Base-by-base conservation (phyloP, 306 rosid genomes). In the Begonia loranthoides region DNA sequence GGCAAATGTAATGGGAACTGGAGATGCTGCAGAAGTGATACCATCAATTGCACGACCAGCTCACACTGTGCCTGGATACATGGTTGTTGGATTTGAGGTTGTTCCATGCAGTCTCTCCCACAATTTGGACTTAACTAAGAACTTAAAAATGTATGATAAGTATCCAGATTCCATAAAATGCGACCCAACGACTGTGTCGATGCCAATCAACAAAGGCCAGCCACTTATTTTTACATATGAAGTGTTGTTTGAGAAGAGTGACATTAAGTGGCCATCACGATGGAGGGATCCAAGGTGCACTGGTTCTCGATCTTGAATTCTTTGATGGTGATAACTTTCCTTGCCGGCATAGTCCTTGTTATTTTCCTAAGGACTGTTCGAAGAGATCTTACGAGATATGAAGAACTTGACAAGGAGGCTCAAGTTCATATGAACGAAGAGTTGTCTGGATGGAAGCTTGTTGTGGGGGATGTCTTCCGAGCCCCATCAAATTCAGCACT, bases 221-320 rank as follows among this genome's bases (percentile, higher is more conserved):
- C 76, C 83, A 0, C 10, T 80, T 51, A 68, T 48, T 4, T 80
- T 80, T 60, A 63, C 88, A 9, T 80, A 73, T 71, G 88, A 80
- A 64, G 83, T 80, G 4, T 55, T 60, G 14, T 80, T 80, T 56
- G 83, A 76, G 70, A 80, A 76, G 64, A 80, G 84, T 66, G 84
- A 77, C 41, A 71, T 80, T 70, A 80, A 76, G 69, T 80, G 88
- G 88, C 88, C 88, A 1, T 80, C 88, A 11, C 67, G 88, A 34
- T 80, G 88, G n/a, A n/a, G n/a, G n/a, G n/a, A n/a, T n/a, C n/a
- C 83, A 83, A 80, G 61, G 88, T 80, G 22, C 88, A 80, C 47
- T 80, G 88, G 88, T 80, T 80, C 66, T 80, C 88, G 0, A 80
- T 80, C 58, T 73, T 80, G 64, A 80, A 80, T 60, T 80, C 87